Conservation (phyloP, 805 yeast species). For the Blastobotrys robertii region DNA sequence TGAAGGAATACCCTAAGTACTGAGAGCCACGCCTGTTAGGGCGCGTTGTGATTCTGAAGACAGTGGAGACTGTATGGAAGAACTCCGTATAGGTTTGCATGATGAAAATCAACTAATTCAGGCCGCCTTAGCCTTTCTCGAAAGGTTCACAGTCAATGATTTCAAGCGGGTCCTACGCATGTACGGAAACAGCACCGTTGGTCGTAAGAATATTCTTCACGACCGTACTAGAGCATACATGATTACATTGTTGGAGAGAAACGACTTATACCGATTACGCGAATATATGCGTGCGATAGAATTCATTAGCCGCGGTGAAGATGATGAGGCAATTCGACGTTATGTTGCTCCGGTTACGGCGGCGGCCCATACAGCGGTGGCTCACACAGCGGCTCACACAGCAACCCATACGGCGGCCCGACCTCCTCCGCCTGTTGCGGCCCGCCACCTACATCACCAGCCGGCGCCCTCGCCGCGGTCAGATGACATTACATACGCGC, state of each 20-base stretch:
- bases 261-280: neutral
- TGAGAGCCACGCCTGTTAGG: too few relatives aligned
- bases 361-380: neutral
- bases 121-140: conserved; percentile 3
- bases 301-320: conserved; percentile 6
- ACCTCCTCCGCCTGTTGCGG: too few relatives aligned
- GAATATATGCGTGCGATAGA: neutral
- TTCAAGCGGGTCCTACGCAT: conserved; percentile 22
- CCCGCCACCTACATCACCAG: too few relatives aligned
- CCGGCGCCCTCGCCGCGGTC: too few relatives aligned
- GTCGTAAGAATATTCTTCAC: conserved; percentile 52
- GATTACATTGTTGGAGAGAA: neutral
- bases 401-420: too few relatives aligned
- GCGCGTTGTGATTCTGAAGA: neutral
- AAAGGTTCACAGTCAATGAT: conserved; percentile 21
- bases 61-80: neutral
- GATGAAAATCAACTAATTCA: neutral
- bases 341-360: conserved; percentile 6
- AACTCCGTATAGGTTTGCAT: neutral
- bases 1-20: too few relatives aligned
- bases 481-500: too few relatives aligned
- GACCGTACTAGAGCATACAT: conserved; percentile 40
- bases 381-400: too few relatives aligned
- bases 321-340: conserved; percentile 14
- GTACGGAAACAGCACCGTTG: conserved; percentile 40